Conservation (phyloP, 2,329 filamentous ascomycete species). For the Ilyonectria robusta region DNA sequence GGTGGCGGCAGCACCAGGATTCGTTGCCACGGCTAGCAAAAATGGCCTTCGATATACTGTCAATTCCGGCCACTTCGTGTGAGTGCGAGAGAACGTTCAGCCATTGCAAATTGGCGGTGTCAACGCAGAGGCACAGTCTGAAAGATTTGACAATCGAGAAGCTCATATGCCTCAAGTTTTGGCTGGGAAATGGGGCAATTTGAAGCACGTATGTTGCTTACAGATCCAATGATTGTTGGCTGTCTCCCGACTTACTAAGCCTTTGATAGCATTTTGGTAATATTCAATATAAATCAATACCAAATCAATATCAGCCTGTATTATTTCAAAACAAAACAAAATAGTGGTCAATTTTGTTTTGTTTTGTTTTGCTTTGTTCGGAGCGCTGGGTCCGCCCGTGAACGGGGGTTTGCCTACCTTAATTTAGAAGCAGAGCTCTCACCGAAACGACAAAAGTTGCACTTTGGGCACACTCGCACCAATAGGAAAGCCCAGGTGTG, state of each 20-base stretch:
- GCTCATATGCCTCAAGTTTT: conserved; percentile 8
- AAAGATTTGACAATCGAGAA: conserved; percentile 7
- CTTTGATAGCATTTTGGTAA: conserved; percentile 9
- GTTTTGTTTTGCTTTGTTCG: conserved; percentile 7
- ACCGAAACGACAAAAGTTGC: conserved; percentile 34
- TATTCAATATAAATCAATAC: conserved; percentile 8
- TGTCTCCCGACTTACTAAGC: conserved; percentile 8
- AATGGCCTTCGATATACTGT: conserved; percentile 8
- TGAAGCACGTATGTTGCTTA: conserved; percentile 7
- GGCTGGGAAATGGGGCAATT: conserved; percentile 1
- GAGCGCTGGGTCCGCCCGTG: neutral
- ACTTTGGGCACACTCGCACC: too few species aligned
- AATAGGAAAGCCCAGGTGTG: too few species aligned
- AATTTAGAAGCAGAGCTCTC: too few species aligned
- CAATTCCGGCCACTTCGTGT: neutral
- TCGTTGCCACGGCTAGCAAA: conserved; percentile 9
- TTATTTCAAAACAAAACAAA: conserved; percentile 8
- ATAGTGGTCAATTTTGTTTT: conserved; percentile 7
- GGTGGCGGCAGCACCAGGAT: conserved; percentile 5
- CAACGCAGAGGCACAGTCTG: conserved; percentile 5
- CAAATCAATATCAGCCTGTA: conserved; percentile 10
- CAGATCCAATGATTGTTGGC: conserved; percentile 2
- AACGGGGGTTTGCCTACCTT: too few species aligned
- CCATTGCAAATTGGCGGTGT: conserved; percentile 8
- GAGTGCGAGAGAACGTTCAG: conserved; percentile 6